Evolutionary conservation across 176 grass and related monocot genomes (phyloP), one percentile per base, ranked within the genome.

Genomic region (Aegilops tauschii): DNA sequence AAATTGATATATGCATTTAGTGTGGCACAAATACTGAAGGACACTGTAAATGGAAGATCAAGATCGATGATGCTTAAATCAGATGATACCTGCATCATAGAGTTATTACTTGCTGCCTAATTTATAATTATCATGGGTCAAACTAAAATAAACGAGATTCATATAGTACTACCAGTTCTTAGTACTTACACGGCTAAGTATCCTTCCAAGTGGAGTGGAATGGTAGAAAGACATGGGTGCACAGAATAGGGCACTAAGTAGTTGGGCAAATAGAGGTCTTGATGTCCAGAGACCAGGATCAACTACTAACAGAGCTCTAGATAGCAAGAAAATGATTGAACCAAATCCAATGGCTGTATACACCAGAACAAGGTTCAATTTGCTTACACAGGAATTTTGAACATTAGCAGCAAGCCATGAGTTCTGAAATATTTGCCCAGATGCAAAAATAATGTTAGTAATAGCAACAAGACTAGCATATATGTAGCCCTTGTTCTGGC

Each of bases 161-260:
- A 12, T 66, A 16, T 66, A 66, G 28, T 32, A 67, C 28, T 67
- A 67, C 13, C 5, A 67, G 7, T 32, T 65, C 28, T 67, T 28
- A 67, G 17, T 69, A 61, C 90, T 89, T 81, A 92, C 90, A 54
- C 79, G 84, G 63, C 83, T 86, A 35, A 89, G 61, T 61, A 92
- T 80, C 73, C 90, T 89, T 82, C 90, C 82, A 17, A 85, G 42
- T 79, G 90, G 87, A 30, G 83, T 92, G 21, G 83, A 83, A 37
- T 92, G 49, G 69, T 86, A 92, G 47, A 89, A 92, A 13, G 90
- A 89, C 64, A 92, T 80, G 0, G 87, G 87, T 42, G 83, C 83
- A 89, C 56, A n/a, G 6, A 89, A 65, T 5, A 92, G 21, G 14
- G 78, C 27, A 9, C 4, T 54, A 20, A 92, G 87, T 59, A 92